Percentiles rank a stretch among this genome's conserved stretches.
phyloP scores from a whole-genome alignment of 768 basidiomycete species.

The Pholiota molesta region DNA sequence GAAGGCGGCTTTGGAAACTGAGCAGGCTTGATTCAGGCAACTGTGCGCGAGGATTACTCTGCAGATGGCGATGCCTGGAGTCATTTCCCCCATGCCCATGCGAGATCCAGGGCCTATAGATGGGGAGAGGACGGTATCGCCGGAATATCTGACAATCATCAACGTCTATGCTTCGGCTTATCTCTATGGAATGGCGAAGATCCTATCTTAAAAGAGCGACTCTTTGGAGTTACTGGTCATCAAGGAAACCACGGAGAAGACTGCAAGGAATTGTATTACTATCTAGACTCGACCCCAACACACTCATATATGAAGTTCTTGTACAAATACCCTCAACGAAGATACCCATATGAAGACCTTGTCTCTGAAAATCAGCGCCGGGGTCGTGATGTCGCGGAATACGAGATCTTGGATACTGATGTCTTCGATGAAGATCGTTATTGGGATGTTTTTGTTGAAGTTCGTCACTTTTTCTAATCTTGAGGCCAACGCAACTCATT shows the following conservation, averaged over 20 bases:
- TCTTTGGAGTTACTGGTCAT: slow-evolving; percentile 95
- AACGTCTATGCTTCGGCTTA: slow-evolving; percentile 87
- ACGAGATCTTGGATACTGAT: slow-evolving; percentile 92
- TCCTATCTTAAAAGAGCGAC: slow-evolving; percentile 92
- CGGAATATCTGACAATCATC: slow-evolving; percentile 97
- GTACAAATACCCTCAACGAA: slow-evolving; percentile 96
- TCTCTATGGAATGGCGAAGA: slow-evolving; percentile 96
- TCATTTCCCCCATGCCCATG: slow-evolving; percentile 93
- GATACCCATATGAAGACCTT: slow-evolving; percentile 93
- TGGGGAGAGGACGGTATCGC: slow-evolving; percentile 99
- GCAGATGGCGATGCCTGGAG: slow-evolving; percentile 95
- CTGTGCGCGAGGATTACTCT: slow-evolving; percentile 98
- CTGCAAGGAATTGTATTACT: slow-evolving; percentile 98
- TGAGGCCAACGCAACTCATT: slow-evolving; percentile 1
- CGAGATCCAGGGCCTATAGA: slow-evolving; percentile 91
- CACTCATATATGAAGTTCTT: slow-evolving; percentile 99
- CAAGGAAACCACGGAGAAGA: slow-evolving; percentile 99
- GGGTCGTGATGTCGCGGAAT: slow-evolving; percentile 86
- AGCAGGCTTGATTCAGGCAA: slow-evolving; percentile 62
- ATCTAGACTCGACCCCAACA: slow-evolving; percentile 97
- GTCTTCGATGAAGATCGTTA: slow-evolving; percentile 91
- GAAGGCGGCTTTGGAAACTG: slow-evolving; percentile 5
- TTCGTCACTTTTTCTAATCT: slow-evolving; percentile 35
- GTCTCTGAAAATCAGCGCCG: slow-evolving; percentile 83
- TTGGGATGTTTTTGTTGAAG: slow-evolving; percentile 99